phyloP scores from a whole-genome alignment of 2,329 filamentous ascomycete genomes.

The Chalaropsis thielavioides region DNA sequence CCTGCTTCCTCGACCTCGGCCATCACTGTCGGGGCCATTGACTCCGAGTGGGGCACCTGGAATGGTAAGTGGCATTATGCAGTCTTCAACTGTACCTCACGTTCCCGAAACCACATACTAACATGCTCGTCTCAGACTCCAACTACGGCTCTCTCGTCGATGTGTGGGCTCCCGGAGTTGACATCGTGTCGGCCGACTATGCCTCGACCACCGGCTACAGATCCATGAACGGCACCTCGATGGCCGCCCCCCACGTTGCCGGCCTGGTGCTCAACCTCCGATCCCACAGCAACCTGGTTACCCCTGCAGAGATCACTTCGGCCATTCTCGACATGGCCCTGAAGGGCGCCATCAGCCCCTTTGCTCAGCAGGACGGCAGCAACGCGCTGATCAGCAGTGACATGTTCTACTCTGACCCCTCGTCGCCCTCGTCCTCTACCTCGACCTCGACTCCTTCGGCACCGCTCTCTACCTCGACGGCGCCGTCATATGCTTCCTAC shows the following conservation, averaged over 20 bases:
- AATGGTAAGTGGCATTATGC: slow-evolving; percentile 20
- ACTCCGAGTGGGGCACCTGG: slow-evolving; percentile 25
- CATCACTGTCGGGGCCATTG: slow-evolving; percentile 24
- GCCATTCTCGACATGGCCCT: slow-evolving; percentile 7
- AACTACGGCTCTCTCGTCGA: slow-evolving; percentile 34
- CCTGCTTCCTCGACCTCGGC: slow-evolving; percentile 21
- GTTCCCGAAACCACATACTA: neutral
- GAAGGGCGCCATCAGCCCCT: slow-evolving; percentile 9
- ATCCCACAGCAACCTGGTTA: slow-evolving; percentile 5
- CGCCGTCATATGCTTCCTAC: no score
- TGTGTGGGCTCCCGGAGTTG: slow-evolving; percentile 32
- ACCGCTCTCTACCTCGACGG: neutral
- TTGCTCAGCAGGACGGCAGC: slow-evolving; percentile 1
- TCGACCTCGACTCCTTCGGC: neutral
- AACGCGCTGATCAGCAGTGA: slow-evolving; percentile 11
- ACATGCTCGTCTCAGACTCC: slow-evolving; percentile 22
- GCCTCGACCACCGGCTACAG: slow-evolving; percentile 26
- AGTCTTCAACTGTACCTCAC: neutral
- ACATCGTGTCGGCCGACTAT: slow-evolving; percentile 31
- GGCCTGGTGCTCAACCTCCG: slow-evolving; percentile 15
- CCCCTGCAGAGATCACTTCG: slow-evolving; percentile 5
- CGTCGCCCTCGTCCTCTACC: neutral
- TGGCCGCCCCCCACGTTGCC: slow-evolving; percentile 26
- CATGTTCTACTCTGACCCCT: neutral
- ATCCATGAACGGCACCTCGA: slow-evolving; percentile 36